Base-by-base conservation (phyloP, 2,329 filamentous ascomycete species). In the Ophiocordyceps camponoti-floridani region DNA sequence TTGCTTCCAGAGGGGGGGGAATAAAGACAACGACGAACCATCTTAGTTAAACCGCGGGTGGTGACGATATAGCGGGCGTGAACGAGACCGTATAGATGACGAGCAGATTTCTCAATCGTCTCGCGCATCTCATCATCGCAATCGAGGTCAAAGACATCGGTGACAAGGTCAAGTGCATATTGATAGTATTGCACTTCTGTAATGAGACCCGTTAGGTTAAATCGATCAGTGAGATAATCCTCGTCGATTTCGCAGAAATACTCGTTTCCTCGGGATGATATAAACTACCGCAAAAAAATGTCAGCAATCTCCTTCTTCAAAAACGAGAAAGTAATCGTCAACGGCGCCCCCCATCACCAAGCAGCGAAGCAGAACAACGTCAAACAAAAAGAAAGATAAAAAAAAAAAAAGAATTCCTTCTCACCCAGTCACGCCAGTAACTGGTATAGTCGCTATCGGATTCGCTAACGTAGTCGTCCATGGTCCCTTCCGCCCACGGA, bases 161-260 rank as follows among this genome's bases (percentile, higher is more conserved):
- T 98, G 47, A 98, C 86, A 14, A 98, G 77, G 59, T 98, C 91
- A 41, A 98, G 75, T 14, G 91, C 91, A 75, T 98, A 95, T 64
- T 98, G 91, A 58, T 98, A 98, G 69, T 96, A 95, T 58, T 94
- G 85, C 13, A 98, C 91, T 61, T 98, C 91, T 33, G 86, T 89
- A 65, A 96, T 95, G 43, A 98, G 75, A 35, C 91, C 91, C 0
- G 91, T 98, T 49, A 98, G 71, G 66, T 98, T 98, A 75, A 98
- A 98, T 43, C 91, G 81, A 62, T 98, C 91, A 44, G 88, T 96
- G 42, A 98, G 74, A 64, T 98, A 98, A 57, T 98, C 91, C 62
- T 98, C 91, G 64, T 98, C 91, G 56, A 98, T 96, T 61, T 98
- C 91, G 75, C 91, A 98, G 58, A 96, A 98, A 66, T 98, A 98